phyloP scores from a whole-genome alignment of 1,139 yeast genomes.

The Hansenula lynferdii region DNA sequence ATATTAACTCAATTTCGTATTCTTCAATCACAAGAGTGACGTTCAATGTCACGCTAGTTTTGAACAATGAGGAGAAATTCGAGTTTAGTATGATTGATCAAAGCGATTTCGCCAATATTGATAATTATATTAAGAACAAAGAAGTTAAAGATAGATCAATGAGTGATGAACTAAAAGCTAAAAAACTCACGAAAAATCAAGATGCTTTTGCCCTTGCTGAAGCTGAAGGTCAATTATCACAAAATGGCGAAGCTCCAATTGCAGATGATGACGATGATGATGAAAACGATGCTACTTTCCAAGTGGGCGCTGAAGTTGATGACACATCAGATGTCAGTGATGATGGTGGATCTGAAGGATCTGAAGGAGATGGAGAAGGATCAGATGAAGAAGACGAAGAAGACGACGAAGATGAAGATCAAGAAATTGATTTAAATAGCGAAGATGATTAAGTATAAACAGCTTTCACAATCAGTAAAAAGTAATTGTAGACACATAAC shows the following conservation, averaged over 20 bases:
- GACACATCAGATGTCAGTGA: conserved; percentile 22
- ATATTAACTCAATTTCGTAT: conserved; percentile 70
- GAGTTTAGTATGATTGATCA: conserved; percentile 96
- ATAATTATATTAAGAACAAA: conserved; percentile 63
- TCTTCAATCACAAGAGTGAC: conserved; percentile 84
- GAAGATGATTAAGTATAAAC: conserved; percentile 18
- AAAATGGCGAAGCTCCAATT: too few relatives aligned
- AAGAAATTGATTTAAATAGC: conserved; percentile 24
- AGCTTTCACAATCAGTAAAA: too few relatives aligned
- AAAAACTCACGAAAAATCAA: conserved; percentile 40
- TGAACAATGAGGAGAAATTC: conserved; percentile 39
- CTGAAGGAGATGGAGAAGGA: conserved; percentile 13
- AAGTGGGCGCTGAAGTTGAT: conserved; percentile 20
- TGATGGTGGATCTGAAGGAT: conserved; percentile 4
- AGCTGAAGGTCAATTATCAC: conserved; percentile 33
- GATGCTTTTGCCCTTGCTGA: conserved; percentile 35
- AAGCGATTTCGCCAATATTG: conserved; percentile 64
- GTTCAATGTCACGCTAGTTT: conserved; percentile 53
- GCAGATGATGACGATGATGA: too few relatives aligned
- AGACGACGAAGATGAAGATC: too few relatives aligned
- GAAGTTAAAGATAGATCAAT: conserved; percentile 73
- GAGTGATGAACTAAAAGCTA: conserved; percentile 79
- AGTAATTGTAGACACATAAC: too few relatives aligned
- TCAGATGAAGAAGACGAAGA: too few relatives aligned
- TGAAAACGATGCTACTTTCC: conserved; percentile 21